Conservation (phyloP, 306 rosid genomes). For the Delonix regia region DNA sequence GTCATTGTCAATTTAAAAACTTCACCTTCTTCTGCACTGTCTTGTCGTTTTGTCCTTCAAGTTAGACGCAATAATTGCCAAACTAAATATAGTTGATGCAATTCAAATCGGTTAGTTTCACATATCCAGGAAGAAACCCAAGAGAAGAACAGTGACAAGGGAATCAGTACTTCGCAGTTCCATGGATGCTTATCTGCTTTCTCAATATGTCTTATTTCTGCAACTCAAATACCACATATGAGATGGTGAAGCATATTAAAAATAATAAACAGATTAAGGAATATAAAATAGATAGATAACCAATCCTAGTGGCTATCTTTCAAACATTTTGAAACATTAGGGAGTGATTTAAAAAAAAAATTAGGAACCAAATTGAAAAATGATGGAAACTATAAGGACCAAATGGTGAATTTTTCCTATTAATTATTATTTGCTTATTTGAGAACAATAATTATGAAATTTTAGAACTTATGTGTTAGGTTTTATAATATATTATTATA, state of each 20-base stretch:
- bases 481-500: too few relatives aligned
- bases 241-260: constrained; percentile 17
- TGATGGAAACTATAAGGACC: too few relatives aligned
- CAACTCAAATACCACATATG: constrained; percentile 46
- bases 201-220: constrained; percentile 92
- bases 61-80: constrained; percentile 90
- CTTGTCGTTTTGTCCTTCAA: constrained; percentile 88
- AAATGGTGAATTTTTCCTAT: too few relatives aligned
- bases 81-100: constrained; percentile 51
- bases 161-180: constrained; percentile 75
- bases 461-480: too few relatives aligned
- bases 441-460: too few relatives aligned
- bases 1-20: not conserved
- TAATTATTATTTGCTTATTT: too few relatives aligned
- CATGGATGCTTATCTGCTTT: constrained; percentile 74
- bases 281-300: constrained; percentile 25
- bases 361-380: too few relatives aligned
- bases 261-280: not conserved
- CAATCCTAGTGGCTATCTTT: too few relatives aligned
- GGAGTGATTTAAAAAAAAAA: too few relatives aligned
- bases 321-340: too few relatives aligned
- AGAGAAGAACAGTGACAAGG: constrained; percentile 15
- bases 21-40: constrained; percentile 86
- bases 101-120: constrained; percentile 28
- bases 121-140: constrained; percentile 4